Evolutionary conservation across 352 stramenopile species (phyloP).

Genomic region (Pythium aristosporum): DNA sequence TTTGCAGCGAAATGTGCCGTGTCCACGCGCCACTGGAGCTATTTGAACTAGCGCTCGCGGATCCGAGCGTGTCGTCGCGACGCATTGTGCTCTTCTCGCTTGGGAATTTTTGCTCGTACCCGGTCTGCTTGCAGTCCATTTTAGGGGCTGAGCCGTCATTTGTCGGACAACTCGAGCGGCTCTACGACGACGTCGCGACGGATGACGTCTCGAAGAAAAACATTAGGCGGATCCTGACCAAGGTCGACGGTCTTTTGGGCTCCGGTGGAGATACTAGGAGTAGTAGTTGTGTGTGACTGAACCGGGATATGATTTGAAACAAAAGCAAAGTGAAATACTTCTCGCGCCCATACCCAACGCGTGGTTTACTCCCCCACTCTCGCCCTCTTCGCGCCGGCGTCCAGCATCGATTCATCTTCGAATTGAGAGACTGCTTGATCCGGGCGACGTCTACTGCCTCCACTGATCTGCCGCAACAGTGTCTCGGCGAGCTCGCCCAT

Average conservation of each 20-base stretch:
- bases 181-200: slow-evolving; percentile 61
- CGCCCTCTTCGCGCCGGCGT: too few species aligned
- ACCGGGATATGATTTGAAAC: neutral
- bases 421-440: neutral
- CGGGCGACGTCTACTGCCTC: neutral
- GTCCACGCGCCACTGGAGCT: slow-evolving; percentile 66
- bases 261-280: neutral
- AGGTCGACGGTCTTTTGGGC: slow-evolving; percentile 37
- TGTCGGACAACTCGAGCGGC: slow-evolving; percentile 37
- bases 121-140: slow-evolving; percentile 62
- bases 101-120: slow-evolving; percentile 87
- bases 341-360: neutral
- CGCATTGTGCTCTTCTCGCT: slow-evolving; percentile 91
- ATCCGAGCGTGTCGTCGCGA: slow-evolving; percentile 57
- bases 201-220: slow-evolving; percentile 73
- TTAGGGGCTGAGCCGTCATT: slow-evolving; percentile 40
- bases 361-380: too few species aligned
- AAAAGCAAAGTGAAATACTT: neutral
- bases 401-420: neutral
- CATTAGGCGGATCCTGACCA: slow-evolving; percentile 63
- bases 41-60: slow-evolving; percentile 60
- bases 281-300: too few species aligned
- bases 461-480: neutral
- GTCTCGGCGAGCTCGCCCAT: neutral
- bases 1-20: slow-evolving; percentile 70